Evolutionary conservation across 2,329 filamentous ascomycete genomes (phyloP), one percentile per base, ranked within the genome.

Genomic region (Pyrenochaeta sp.): DNA sequence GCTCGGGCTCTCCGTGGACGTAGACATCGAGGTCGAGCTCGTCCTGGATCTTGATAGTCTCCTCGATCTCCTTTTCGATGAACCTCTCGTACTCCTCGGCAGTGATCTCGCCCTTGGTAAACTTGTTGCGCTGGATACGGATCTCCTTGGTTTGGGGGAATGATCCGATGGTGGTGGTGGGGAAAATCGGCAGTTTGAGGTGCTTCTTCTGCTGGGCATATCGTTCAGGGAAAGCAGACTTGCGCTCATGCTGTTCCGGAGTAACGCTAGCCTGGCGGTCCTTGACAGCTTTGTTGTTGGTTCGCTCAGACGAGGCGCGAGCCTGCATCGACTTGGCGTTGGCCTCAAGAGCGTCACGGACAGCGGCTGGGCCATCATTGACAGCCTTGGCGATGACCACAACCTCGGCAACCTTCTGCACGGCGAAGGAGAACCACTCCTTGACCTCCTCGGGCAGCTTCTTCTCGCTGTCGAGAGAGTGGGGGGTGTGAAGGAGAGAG

Each of bases 141-240:
- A 99, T 99, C 82, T 98, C 92, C 87, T 94, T 93, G 81, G 95
- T 99, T 87, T 99, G 95, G 72, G 95, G 95, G 91, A 99, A 99
- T 56, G 94, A 98, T 72, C 95, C 95, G 71, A 99, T 99, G 79
- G 95, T 99, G 80, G 95, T 99, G 78, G 95, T 99, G 66, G 95
- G 95, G 91, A 99, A 99, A 68, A 94, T 86, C 71, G 95, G 95
- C 61, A 99, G 91, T 78, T 91, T 93, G 77, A 99, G 91, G 83
- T 92, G 90, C 83, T 90, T 89, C 85, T 94, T 90, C 85, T 99
- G 95, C 80, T 92, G 87, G 64, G 88, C 85, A 74, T 96, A 95
- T 82, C 95, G 91, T 71, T 81, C 81, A 54, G 92, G 85, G 89
- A 99, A 99, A 69, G 88, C 85, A 68, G 92, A 94, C 85, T 95